Percentiles rank a stretch among this genome's conserved stretches.
Conservation (phyloP, 805 yeast species). For the Candida patagonica region DNA sequence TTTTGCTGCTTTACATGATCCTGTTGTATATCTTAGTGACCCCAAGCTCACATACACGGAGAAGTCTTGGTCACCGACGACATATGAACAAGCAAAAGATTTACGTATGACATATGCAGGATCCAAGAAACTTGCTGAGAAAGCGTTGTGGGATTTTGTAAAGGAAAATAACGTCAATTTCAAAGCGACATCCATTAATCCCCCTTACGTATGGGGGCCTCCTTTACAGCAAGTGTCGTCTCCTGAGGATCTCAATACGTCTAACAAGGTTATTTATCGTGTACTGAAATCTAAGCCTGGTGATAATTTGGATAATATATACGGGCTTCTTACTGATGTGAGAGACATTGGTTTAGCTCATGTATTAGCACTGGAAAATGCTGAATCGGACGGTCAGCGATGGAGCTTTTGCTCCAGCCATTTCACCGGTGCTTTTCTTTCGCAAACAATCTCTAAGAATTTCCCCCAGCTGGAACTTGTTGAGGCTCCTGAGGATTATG, state of each 20-base stretch:
- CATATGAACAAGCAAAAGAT: conserved; percentile 22
- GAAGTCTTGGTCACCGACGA: conserved; percentile 27
- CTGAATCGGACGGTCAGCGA: conserved; percentile 14
- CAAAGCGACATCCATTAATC: conserved; percentile 22
- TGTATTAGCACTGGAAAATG: conserved; percentile 37
- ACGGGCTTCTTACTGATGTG: conserved; percentile 37
- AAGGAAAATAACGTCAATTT: conserved; percentile 23
- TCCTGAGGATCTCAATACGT: conserved; percentile 12
- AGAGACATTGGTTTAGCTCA: conserved; percentile 58
- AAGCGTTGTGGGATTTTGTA: conserved; percentile 48
- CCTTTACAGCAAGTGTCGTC: conserved; percentile 22
- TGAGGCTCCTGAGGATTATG: conserved; percentile 1
- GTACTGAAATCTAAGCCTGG: conserved; percentile 1
- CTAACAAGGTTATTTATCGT: conserved; percentile 3
- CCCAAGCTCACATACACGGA: conserved; percentile 34
- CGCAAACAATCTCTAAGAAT: conserved; percentile 13
- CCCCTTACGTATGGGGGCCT: conserved; percentile 29
- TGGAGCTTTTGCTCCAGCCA: conserved; percentile 6
- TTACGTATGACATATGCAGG: conserved; percentile 20
- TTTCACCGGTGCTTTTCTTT: conserved; percentile 11
- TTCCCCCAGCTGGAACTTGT: conserved; percentile 13
- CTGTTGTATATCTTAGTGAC: conserved; percentile 20
- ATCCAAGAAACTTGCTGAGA: conserved; percentile 49
- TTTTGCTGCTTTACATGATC: conserved; percentile 15
- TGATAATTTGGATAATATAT: not conserved